phyloP scores from a whole-genome alignment of 2,329 filamentous ascomycete species.

The Dactylellina drechsleri region DNA sequence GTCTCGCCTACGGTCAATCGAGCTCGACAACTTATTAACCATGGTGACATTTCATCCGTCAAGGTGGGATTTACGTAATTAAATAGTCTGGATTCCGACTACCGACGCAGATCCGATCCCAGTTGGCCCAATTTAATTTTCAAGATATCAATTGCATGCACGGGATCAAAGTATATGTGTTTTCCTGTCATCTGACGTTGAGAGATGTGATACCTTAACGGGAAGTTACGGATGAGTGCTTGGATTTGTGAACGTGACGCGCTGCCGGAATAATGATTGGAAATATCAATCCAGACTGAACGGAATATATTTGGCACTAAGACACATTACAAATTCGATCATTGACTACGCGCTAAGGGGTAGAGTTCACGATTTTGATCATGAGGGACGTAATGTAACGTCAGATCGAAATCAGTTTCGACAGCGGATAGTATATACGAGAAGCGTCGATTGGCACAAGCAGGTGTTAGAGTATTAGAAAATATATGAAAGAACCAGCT shows the following conservation, averaged over 20 bases:
- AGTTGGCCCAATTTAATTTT: not conserved
- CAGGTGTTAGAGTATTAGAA: too few species aligned
- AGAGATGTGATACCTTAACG: not conserved
- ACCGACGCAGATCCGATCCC: not conserved
- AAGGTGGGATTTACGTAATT: conserved; percentile 4
- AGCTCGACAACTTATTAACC: not conserved
- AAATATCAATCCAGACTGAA: too few species aligned
- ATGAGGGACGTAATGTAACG: too few species aligned
- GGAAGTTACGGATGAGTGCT: not conserved
- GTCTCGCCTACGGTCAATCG: not conserved
- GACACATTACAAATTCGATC: too few species aligned
- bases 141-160: not conserved
- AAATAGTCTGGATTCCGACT: not conserved
- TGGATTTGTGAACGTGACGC: not conserved
- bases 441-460: too few species aligned
- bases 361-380: too few species aligned
- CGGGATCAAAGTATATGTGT: not conserved
- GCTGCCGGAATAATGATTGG: too few species aligned
- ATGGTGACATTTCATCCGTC: not conserved
- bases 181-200: not conserved
- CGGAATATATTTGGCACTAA: too few species aligned
- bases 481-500: too few species aligned
- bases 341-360: too few species aligned
- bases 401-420: too few species aligned
- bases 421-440: too few species aligned